Evolutionary conservation across 345 rosid species (phyloP), one percentile per base, ranked within the genome.

Genomic region (Carallia pectinifolia): DNA sequence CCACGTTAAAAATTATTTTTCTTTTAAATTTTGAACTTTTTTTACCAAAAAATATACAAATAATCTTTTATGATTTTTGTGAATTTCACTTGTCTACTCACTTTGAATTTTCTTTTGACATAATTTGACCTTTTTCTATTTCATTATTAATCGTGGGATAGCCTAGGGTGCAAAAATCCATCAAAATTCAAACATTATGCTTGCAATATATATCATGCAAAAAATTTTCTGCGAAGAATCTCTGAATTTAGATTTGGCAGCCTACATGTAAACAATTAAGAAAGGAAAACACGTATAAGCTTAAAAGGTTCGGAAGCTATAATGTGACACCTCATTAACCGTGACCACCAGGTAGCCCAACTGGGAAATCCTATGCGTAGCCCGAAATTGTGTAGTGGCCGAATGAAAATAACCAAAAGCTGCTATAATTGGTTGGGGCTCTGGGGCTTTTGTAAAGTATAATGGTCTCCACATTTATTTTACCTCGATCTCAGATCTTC

Each of bases 401-500:
- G 30, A 17, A 7, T 29, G 47, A n/a, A 53, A n/a, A 13, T 44
- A 13, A 15, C 50, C 47, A 33, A 12, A 30, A 36, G 30, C 38
- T 62, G 2, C 31, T 39, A 55, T 37, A 62, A 53, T 62, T 9
- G 56, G 71, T 38, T 5, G 8, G 31, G 29, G 15, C 30, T 55
- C 23, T 4, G 1, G 16, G 2, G 6, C 30, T 38, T 29, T 27
- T 52, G 39, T 8, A 53, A 23, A 23, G 23, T 23, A 23, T 23
- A 23, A 23, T 62, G 53, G 30, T 53, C 62, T 62, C 61, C 9
- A 53, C 52, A 53, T 70, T 62, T 29, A 70, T 15, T 37, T 23
- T 23, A 23, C 23, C 23, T 23, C 23, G 23, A 23, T 23, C 23
- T 23, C 23, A 56, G 29, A 44, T 52, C 13, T 13, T 16, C 8